Evolutionary conservation across 2,329 filamentous ascomycete species (phyloP).

Genomic region (Mollisia scopiformis): DNA sequence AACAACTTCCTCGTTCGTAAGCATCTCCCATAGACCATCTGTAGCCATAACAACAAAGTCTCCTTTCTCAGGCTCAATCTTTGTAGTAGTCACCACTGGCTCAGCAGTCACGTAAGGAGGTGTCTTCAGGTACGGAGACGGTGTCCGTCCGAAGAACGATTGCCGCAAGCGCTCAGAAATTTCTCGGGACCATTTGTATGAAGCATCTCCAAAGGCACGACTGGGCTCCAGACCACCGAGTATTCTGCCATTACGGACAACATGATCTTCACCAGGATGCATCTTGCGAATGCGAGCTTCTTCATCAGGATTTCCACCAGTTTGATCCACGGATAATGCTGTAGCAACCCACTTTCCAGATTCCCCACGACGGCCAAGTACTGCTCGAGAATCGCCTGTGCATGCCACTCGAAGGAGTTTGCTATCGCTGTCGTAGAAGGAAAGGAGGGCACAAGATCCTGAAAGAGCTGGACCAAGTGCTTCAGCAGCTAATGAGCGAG

Average conservation of each 20-base stretch:
- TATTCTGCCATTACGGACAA: constrained; percentile 86
- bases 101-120: constrained; percentile 98
- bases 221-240: constrained; percentile 91
- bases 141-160: constrained; percentile 84
- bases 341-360: constrained; percentile 94
- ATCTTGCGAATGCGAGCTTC: constrained; percentile 79
- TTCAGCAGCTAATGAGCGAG: constrained; percentile 89
- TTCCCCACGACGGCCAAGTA: constrained; percentile 76
- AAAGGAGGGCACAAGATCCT: constrained; percentile 94
- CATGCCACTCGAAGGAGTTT: constrained; percentile 92
- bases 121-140: constrained; percentile 78
- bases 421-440: constrained; percentile 89
- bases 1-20: constrained; percentile 97
- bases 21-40: constrained; percentile 98
- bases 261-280: constrained; percentile 87
- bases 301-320: constrained; percentile 85
- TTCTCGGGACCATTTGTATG: constrained; percentile 93
- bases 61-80: constrained; percentile 84
- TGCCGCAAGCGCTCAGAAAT: constrained; percentile 80
- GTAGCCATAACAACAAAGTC: constrained; percentile 97
- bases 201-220: constrained; percentile 92
- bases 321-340: constrained; percentile 89
- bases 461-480: constrained; percentile 90
- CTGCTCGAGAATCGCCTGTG: constrained; percentile 93
- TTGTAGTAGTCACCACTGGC: constrained; percentile 90